Evolutionary conservation across 2,329 filamentous ascomycete species (phyloP), one percentile per base, ranked within the genome.

Genomic region (Fusarium brevicatenulatum): DNA sequence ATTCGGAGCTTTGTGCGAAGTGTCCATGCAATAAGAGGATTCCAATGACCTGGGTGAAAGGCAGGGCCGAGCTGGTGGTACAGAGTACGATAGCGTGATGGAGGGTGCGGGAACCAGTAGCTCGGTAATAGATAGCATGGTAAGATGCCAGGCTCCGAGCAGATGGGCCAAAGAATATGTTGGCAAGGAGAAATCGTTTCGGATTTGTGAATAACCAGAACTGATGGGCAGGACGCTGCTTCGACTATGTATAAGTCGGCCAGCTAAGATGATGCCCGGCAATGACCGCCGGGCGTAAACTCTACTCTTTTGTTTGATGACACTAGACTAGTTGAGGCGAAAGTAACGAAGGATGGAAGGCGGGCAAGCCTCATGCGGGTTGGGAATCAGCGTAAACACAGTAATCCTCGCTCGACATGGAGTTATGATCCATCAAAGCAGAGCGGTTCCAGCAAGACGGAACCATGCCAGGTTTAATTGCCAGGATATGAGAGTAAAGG

Each of bases 321-420:
- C 72, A 77, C 76, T 79, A 78, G 68, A 47, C 77, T 78, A 60
- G 59, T 78, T 78, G 72, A 63, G 77, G 77, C 49, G 75, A 78
- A 78, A 78, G 76, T 78, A 77, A 78, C 77, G 77, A 78, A 74
- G 56, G 60, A 66, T 68, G 65, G 67, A 60, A 67, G 73, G 73
- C 49, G 60, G 68, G 65, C 69, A 70, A 72, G 69, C 60, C 67
- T 63, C 50, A 76, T 70, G 70, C 57, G 46, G 69, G 70, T 63
- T 67, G 62, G 62, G 49, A 75, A 57, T 61, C 64, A 72, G 58
- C 64, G 67, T 30, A 50, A 47, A 28, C 36, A 40, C 19, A 54
- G 42, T 67, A 73, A 65, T 56, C 58, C 69, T 74, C 62, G 62
- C 64, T 76, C 60, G 53, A 63, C 68, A 63, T 70, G 65, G 61